Percentiles rank a stretch among this genome's conserved stretches.
These are phyloP conservation scores for Colletotrichum gigasporum DNA, from an alignment of 2,329 filamentous ascomycete genomes.

Conservation along the genomic window DNA sequence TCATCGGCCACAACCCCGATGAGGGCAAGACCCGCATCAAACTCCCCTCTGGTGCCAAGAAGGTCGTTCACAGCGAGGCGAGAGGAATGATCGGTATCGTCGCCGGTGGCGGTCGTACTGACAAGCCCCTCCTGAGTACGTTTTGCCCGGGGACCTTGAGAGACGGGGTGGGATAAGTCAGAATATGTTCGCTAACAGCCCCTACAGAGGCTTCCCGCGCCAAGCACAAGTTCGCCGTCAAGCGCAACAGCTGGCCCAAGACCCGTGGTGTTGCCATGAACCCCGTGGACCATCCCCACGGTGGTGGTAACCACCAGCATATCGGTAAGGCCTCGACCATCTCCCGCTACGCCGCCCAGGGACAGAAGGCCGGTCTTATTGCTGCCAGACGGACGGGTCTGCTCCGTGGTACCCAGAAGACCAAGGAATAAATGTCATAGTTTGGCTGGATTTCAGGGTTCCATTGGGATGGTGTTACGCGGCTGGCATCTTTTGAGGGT, in stretches of 20 bases:
- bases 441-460: constrained; percentile 58
- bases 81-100: constrained; percentile 99
- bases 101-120: constrained; percentile 98
- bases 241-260: constrained; percentile 99
- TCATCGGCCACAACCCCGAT: constrained; percentile 97
- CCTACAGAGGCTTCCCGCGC: constrained; percentile 92
- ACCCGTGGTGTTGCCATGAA: constrained; percentile 99
- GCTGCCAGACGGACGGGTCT: constrained; percentile 99
- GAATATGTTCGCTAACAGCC: constrained; percentile 48
- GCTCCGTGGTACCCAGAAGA: constrained; percentile 99
- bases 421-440: constrained; percentile 81
- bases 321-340: constrained; percentile 99
- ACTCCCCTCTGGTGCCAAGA: constrained; percentile 99
- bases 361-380: constrained; percentile 99
- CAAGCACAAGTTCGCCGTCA: constrained; percentile 99
- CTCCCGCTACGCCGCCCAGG: constrained; percentile 94
- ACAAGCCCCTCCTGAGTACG: constrained; percentile 97
- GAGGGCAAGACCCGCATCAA: constrained; percentile 99
- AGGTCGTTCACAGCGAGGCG: constrained; percentile 90
- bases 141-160: constrained; percentile 36
- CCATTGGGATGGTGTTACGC: constrained; percentile 73
- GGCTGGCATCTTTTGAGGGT: constrained; percentile 69
- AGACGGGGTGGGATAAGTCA: not conserved
- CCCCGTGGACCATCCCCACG: constrained; percentile 98
- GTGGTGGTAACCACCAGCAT: constrained; percentile 99